These are phyloP conservation scores for Exophiala xenobiotica DNA, from an alignment of 2,329 filamentous ascomycete species.

Conservation along the genomic window DNA sequence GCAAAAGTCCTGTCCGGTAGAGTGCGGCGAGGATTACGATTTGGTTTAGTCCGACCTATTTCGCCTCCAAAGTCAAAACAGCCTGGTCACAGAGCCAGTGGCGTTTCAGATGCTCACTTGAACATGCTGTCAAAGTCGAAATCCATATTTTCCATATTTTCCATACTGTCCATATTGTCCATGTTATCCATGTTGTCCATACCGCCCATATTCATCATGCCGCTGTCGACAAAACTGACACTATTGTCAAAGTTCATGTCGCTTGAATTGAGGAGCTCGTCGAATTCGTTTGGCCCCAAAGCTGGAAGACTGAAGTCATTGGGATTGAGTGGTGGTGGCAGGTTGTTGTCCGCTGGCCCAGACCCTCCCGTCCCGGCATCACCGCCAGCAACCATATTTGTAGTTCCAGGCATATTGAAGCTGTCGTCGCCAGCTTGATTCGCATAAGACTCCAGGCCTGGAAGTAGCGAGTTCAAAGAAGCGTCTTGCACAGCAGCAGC, in stretches of 20 bases:
- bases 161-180: constrained; percentile 29
- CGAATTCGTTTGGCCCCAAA: constrained; percentile 30
- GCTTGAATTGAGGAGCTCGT: constrained; percentile 41
- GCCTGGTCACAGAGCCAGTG: background rate
- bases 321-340: constrained; percentile 2
- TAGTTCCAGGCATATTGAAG: constrained; percentile 34
- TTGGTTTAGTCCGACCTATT: too few species aligned
- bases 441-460: constrained; percentile 36
- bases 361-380: background rate
- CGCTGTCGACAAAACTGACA: constrained; percentile 39
- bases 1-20: too few species aligned
- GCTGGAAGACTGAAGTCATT: constrained; percentile 27
- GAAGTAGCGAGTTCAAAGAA: constrained; percentile 34
- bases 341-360: background rate
- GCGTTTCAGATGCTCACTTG: constrained; percentile 5
- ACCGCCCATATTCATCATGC: constrained; percentile 31
- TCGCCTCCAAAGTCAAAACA: background rate
- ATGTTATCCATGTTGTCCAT: constrained; percentile 15
- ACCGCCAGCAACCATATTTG: constrained; percentile 6
- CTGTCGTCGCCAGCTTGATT: constrained; percentile 30
- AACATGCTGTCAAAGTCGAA: constrained; percentile 29
- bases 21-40: too few species aligned
- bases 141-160: constrained; percentile 23
- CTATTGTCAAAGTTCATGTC: constrained; percentile 44
- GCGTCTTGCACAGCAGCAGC: constrained; percentile 36